A percentile compares a stretch with the other conserved stretches of the same genome.
These are phyloP conservation scores for Pseudogymnoascus sp. DNA, from an alignment of 2,329 filamentous ascomycete species.

Conservation along the genomic window DNA sequence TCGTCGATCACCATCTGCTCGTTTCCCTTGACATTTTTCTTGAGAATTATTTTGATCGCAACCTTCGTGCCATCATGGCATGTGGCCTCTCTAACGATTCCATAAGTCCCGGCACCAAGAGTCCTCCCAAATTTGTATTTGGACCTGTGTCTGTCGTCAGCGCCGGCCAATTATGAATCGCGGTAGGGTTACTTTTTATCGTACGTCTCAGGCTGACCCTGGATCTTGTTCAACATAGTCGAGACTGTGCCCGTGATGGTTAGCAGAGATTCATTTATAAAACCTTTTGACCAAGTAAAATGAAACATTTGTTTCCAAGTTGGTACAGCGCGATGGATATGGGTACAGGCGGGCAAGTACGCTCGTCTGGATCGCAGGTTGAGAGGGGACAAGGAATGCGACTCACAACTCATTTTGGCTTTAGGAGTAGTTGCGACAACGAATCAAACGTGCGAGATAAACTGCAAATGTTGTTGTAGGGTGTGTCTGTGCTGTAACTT, in stretches of 20 bases:
- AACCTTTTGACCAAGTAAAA: not conserved
- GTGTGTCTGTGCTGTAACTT: not conserved
- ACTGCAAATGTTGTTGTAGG: not conserved
- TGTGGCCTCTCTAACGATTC: slow-evolving; percentile 93
- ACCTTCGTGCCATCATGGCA: slow-evolving; percentile 79
- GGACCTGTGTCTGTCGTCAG: slow-evolving; percentile 46
- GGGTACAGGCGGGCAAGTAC: not conserved
- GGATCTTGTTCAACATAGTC: slow-evolving; percentile 90
- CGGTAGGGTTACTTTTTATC: slow-evolving; percentile 73
- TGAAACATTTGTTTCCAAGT: slow-evolving; percentile 3
- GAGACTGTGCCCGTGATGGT: slow-evolving; percentile 51
- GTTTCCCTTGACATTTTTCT: slow-evolving; percentile 98
- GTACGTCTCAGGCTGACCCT: slow-evolving; percentile 95
- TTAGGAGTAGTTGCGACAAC: slow-evolving; percentile 15
- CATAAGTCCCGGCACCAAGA: slow-evolving; percentile 93
- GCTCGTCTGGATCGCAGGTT: not conserved
- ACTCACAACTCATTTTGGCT: slow-evolving; percentile 31
- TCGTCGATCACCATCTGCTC: slow-evolving; percentile 99
- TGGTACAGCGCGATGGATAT: not conserved
- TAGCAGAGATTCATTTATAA: slow-evolving; percentile 6
- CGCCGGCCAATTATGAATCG: slow-evolving; percentile 8
- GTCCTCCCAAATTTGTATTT: slow-evolving; percentile 91
- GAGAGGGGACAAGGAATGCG: not conserved
- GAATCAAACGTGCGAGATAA: slow-evolving; percentile 4
- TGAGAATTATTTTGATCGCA: slow-evolving; percentile 97